These are phyloP conservation scores for Phytopythium mirpurense DNA, from an alignment of 352 stramenopile species.

Conservation along the genomic window DNA sequence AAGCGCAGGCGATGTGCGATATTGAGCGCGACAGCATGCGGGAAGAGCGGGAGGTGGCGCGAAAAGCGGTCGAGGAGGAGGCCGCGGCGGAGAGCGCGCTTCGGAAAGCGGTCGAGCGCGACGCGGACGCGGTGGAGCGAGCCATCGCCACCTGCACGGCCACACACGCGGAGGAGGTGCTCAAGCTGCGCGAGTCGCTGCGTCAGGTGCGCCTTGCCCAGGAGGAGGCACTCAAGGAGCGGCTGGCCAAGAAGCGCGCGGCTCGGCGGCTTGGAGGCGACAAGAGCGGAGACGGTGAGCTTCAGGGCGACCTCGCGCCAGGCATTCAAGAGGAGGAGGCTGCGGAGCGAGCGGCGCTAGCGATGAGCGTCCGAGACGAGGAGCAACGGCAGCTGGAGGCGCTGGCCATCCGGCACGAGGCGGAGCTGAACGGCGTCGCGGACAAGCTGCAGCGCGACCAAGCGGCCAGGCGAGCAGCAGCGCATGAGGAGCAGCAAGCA, in stretches of 20 bases:
- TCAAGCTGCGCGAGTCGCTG: conserved; percentile 24
- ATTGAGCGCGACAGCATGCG: conserved; percentile 23
- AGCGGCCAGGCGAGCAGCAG: conserved; percentile 3
- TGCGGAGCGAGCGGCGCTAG: conserved; percentile 4
- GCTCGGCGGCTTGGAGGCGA: conserved; percentile 3
- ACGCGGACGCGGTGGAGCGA: conserved; percentile 23
- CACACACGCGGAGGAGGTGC: conserved; percentile 18
- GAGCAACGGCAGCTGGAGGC: conserved; percentile 19
- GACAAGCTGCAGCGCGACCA: conserved; percentile 1
- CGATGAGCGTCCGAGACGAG: conserved; percentile 3
- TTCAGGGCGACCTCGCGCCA: no score
- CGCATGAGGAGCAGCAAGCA: conserved; percentile 19
- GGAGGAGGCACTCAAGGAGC: conserved; percentile 35
- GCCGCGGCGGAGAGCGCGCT: conserved; percentile 14
- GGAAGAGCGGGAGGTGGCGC: conserved; percentile 11
- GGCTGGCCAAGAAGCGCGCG: conserved; percentile 26
- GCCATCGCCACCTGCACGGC: conserved; percentile 23
- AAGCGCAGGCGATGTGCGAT: conserved; percentile 19
- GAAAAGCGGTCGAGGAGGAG: conserved; percentile 13
- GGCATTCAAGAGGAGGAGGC: conserved; percentile 3
- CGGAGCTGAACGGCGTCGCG: conserved; percentile 4
- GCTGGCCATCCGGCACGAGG: conserved; percentile 1
- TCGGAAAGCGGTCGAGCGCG: conserved; percentile 5
- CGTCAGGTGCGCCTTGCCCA: conserved; percentile 26
- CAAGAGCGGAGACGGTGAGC: neutral